Evolutionary conservation across 768 basidiomycete species (phyloP), one percentile per base, ranked within the genome.

Genomic region (Strobilomyces dryophilus): DNA sequence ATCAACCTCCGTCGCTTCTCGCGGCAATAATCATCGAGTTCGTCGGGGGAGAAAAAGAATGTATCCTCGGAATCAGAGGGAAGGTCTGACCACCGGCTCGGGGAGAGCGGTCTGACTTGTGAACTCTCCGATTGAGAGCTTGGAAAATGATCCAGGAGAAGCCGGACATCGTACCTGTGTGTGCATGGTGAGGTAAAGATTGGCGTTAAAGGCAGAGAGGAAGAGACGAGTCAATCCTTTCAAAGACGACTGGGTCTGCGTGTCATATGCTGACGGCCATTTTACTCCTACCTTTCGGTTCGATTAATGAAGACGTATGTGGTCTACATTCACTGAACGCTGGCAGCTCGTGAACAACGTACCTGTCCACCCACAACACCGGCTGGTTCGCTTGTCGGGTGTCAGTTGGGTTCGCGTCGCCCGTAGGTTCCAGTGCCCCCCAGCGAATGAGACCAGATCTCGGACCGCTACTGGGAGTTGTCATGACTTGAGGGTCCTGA

Each of bases 21-120:
- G 21, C 82, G 77, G 35, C 74, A 76, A 55, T 83, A 84, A 54
- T 86, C 86, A 14, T 83, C 82, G 3, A 76, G 70, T 58, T 93
- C 92, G 7, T 76, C 74, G 0, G 79, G 79, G 1, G 82, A 76
- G 55, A 94, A 78, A 71, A 89, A 89, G 69, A 92, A 95, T 0
- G 80, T 86, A 59, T 95, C 92, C 71, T 94, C 92, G 5, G 82
- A 66, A 61, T 94, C 92, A 0, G 92, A 92, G 5, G 91, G 85
- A 3, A 94, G 77, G 66, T 92, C 87, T 0, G 85, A 86, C 91
- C 91, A 94, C 8, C 87, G 88, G 4, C 76, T 70, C 3, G 82
- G 79, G 0, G 84, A 81, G 21, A 65, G 68, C 1, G 76, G 56
- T 49, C 62, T 44, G 32, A n/a, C 11, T 6, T 29, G 56, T 29